Evolutionary conservation across 2,329 filamentous ascomycete species (phyloP).

Genomic region (Camillea tinctor): DNA sequence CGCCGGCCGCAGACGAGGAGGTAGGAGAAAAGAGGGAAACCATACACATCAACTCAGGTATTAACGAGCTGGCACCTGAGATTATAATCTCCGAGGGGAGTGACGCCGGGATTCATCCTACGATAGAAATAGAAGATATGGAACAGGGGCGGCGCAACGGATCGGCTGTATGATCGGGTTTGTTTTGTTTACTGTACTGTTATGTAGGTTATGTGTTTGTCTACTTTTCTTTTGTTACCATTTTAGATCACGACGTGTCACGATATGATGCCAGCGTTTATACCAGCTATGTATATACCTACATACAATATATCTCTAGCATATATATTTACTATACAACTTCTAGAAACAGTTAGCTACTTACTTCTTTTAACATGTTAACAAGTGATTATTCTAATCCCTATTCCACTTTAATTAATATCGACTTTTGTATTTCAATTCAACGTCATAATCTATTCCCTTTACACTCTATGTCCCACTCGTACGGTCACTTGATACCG

Average conservation of each 20-base stretch:
- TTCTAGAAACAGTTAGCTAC: no score
- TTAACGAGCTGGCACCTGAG: slow-evolving; percentile 19
- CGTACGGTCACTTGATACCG: no score
- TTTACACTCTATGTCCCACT: no score
- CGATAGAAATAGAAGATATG: slow-evolving; percentile 25
- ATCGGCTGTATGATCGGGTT: background rate
- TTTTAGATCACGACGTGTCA: background rate
- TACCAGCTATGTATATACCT: background rate
- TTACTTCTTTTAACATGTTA: no score
- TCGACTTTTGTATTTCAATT: no score
- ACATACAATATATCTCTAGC: background rate
- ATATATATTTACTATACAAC: background rate
- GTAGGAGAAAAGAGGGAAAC: slow-evolving; percentile 7
- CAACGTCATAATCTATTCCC: no score
- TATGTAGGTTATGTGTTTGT: background rate
- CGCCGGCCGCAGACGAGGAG: background rate
- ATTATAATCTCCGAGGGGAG: slow-evolving; percentile 24
- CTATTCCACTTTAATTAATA: no score
- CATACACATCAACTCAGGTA: background rate
- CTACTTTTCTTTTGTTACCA: no score
- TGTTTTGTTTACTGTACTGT: background rate
- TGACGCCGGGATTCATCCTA: slow-evolving; percentile 12
- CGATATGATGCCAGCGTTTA: background rate
- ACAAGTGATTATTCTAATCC: no score
- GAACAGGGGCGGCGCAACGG: slow-evolving; percentile 24